phyloP scores from a whole-genome alignment of 371 early-diverging fungal species.

The Mortierella sp. region DNA sequence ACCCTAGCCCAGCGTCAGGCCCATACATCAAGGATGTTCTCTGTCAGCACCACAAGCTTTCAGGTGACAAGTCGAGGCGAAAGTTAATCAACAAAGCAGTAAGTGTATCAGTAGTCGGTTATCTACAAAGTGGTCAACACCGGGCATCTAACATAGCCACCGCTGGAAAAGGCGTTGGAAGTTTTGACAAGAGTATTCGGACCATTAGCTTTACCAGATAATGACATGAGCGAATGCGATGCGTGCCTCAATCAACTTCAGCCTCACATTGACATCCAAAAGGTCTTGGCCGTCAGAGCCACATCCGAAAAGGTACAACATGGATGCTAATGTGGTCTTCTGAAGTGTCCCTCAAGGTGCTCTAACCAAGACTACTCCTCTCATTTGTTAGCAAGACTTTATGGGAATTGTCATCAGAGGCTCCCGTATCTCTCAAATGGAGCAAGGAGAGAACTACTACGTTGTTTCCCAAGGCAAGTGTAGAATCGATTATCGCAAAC shows the following conservation, averaged over 20 bases:
- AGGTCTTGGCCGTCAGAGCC: slow-evolving; percentile 15
- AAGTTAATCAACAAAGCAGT: slow-evolving; percentile 29
- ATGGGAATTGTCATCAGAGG: slow-evolving; percentile 13
- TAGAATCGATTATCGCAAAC: too few relatives aligned
- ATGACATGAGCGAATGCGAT: slow-evolving; percentile 16
- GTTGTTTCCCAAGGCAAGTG: slow-evolving; percentile 24
- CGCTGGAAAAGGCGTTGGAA: slow-evolving; percentile 14
- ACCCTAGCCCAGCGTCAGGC: slow-evolving; percentile 27
- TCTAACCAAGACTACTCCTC: not conserved
- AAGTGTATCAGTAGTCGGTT: slow-evolving; percentile 3
- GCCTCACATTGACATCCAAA: not conserved
- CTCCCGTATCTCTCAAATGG: not conserved
- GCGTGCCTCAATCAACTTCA: slow-evolving; percentile 17
- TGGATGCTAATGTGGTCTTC: too few relatives aligned
- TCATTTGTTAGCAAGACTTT: slow-evolving; percentile 21
- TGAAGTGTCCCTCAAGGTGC: too few relatives aligned
- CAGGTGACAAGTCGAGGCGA: slow-evolving; percentile 21
- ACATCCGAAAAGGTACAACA: slow-evolving; percentile 33
- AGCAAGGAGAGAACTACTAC: slow-evolving; percentile 13
- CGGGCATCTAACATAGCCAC: not conserved
- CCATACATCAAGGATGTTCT: slow-evolving; percentile 25
- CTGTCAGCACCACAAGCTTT: slow-evolving; percentile 33
- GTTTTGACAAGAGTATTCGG: slow-evolving; percentile 26
- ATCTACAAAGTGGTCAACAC: not conserved
- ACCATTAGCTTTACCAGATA: slow-evolving; percentile 10